Evolutionary conservation across 495 filamentous ascomycete genomes (phyloP).

Genomic region (Cercophora newfieldiana): DNA sequence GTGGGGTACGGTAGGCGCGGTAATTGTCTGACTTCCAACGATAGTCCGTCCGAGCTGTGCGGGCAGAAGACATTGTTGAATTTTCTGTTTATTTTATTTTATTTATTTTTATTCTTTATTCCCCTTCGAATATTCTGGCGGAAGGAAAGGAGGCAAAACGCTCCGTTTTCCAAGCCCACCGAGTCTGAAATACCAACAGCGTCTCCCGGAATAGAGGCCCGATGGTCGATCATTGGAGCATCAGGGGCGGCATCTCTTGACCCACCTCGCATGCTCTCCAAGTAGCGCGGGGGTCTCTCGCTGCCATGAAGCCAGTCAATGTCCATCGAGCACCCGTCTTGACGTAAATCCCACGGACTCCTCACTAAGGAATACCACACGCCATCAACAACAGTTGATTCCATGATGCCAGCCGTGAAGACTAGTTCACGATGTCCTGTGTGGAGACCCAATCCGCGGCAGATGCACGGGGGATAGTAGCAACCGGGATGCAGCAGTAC

Average conservation of each 20-base stretch:
- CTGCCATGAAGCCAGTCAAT: background rate
- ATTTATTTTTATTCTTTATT: background rate
- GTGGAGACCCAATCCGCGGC: background rate
- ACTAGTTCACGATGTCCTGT: too few relatives aligned
- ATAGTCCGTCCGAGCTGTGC: background rate
- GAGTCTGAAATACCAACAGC: background rate
- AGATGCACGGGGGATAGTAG: background rate
- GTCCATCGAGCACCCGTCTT: background rate
- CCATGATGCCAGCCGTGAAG: background rate
- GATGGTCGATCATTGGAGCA: background rate
- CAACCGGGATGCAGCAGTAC: background rate
- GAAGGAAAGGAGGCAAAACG: background rate
- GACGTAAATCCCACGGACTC: background rate
- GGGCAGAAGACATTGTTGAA: background rate
- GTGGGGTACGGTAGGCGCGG: background rate
- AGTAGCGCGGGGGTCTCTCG: background rate
- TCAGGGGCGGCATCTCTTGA: background rate
- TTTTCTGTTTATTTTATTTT: background rate
- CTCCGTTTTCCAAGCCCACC: background rate
- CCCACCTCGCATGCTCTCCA: background rate
- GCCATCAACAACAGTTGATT: background rate
- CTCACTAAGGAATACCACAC: background rate
- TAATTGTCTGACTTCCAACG: background rate
- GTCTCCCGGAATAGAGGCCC: background rate
- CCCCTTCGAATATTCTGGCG: background rate